Evolutionary conservation across 1,284 basidiomycete species (phyloP).

Genomic region (Trametes hirsuta): DNA sequence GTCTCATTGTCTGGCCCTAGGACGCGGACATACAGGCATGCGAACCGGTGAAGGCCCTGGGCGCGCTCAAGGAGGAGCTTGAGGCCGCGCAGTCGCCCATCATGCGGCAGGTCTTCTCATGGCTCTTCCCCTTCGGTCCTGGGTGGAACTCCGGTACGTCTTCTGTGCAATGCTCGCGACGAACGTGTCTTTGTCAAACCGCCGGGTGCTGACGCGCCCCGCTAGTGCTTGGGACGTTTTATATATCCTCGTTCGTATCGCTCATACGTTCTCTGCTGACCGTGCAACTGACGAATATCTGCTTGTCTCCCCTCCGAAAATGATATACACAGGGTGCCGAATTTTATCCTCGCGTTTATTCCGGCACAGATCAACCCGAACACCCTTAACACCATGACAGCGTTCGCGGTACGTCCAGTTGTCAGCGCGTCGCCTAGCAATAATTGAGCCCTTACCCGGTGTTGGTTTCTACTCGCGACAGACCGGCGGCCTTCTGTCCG

Average conservation of each 20-base stretch:
- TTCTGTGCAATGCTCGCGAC: conserved; percentile 16
- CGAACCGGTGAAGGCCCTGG: conserved; percentile 57
- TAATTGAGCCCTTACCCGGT: conserved; percentile 21
- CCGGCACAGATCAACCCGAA: conserved; percentile 81
- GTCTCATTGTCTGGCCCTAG: conserved; percentile 27
- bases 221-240: conserved; percentile 83
- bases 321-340: conserved; percentile 67
- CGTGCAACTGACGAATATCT: conserved; percentile 18
- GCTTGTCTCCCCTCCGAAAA: neutral
- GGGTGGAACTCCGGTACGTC: conserved; percentile 78
- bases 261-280: conserved; percentile 19
- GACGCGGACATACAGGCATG: conserved; percentile 42
- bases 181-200: conserved; percentile 16
- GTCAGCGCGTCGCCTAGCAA: neutral
- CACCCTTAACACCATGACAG: conserved; percentile 90
- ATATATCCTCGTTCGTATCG: conserved; percentile 83
- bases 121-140: conserved; percentile 85
- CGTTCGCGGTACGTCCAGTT: conserved; percentile 66
- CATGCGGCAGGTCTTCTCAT: conserved; percentile 76
- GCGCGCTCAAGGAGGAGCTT: conserved; percentile 58
- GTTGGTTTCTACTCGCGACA: conserved; percentile 31
- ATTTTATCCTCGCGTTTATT: conserved; percentile 90
- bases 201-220: conserved; percentile 2
- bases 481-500: conserved; percentile 89
- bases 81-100: conserved; percentile 69